Evolutionary conservation across 306 rosid genomes (phyloP).

Genomic region (Vigna nakashimae): DNA sequence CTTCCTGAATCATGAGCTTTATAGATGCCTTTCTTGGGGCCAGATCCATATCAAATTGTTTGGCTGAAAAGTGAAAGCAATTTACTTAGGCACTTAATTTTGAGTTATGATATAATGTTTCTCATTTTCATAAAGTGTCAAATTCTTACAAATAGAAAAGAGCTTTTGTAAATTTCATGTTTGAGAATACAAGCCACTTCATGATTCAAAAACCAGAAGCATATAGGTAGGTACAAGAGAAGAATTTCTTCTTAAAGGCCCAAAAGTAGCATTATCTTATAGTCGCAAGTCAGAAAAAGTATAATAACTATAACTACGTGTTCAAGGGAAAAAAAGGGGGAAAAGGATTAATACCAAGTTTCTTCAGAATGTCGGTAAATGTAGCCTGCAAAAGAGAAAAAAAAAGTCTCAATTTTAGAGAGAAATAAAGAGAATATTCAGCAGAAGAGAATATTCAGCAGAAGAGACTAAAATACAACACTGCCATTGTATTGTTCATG

Average conservation of each 20-base stretch:
- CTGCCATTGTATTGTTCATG: not conserved
- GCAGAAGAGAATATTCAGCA: not conserved
- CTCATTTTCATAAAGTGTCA: conserved; percentile 1
- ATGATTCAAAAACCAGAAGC: not conserved
- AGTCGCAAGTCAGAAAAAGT: conserved; percentile 14
- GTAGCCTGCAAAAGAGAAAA: conserved; percentile 76
- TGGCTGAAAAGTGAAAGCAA: conserved; percentile 61
- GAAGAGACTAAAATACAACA: not conserved
- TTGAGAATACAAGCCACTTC: not conserved
- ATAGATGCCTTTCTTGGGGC: conserved; percentile 78
- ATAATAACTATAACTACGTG: not conserved
- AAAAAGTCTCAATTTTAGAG: conserved; percentile 1
- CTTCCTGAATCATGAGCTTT: conserved; percentile 90
- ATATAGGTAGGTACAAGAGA: not conserved
- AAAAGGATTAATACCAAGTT: conserved; percentile 65
- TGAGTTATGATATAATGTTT: conserved; percentile 1
- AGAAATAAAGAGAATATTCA: not conserved
- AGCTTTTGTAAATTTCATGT: not conserved
- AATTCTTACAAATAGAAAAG: not conserved
- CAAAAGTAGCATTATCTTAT: conserved; percentile 14
- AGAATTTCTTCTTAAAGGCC: conserved; percentile 7
- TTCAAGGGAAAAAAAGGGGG: not conserved
- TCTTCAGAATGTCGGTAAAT: conserved; percentile 95
- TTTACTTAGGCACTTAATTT: conserved; percentile 33
- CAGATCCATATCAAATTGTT: conserved; percentile 69